A percentile compares a stretch with the other conserved stretches of the same genome.
Evolutionary conservation across 495 filamentous ascomycete genomes (phyloP).

Genomic region (Parathielavia appendiculata): DNA sequence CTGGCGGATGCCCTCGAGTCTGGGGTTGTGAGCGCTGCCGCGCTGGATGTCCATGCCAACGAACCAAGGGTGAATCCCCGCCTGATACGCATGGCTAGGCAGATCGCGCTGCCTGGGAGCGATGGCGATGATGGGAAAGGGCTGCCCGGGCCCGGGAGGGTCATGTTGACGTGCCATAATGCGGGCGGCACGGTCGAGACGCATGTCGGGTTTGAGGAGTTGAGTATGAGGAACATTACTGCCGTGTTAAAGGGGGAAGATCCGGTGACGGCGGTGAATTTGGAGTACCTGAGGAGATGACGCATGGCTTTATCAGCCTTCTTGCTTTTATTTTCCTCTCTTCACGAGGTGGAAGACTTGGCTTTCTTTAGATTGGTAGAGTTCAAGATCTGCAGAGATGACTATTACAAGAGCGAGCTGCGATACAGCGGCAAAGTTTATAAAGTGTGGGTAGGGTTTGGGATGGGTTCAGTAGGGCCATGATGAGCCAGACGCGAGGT

Average conservation of each 20-base stretch:
- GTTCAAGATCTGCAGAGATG: no score
- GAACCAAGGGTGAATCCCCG: conserved; percentile 50
- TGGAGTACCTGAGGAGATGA: conserved; percentile 42
- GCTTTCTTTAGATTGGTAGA: neutral
- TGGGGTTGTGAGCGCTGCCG: conserved; percentile 49
- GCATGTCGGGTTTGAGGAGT: conserved; percentile 64
- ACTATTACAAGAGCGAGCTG: no score
- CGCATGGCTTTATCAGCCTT: no score
- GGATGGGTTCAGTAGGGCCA: no score
- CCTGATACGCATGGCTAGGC: conserved; percentile 43
- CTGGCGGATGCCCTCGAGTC: conserved; percentile 57
- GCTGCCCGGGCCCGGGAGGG: conserved; percentile 32
- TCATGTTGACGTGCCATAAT: conserved; percentile 64
- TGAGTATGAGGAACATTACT: conserved; percentile 69
- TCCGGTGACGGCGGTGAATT: conserved; percentile 62
- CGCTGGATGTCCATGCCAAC: conserved; percentile 63
- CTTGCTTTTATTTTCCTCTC: no score
- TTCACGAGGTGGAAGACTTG: neutral
- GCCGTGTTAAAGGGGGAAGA: conserved; percentile 50
- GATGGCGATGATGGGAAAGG: conserved; percentile 3
- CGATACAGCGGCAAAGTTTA: no score
- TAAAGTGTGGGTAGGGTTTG: no score
- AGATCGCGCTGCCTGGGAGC: neutral
- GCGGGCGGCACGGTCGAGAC: conserved; percentile 68
- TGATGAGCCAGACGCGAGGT: no score